A percentile compares a stretch with the other conserved stretches of the same genome.
phyloP scores from a whole-genome alignment of 1,139 yeast genomes.

The Geotrichum citri-aurantii region DNA sequence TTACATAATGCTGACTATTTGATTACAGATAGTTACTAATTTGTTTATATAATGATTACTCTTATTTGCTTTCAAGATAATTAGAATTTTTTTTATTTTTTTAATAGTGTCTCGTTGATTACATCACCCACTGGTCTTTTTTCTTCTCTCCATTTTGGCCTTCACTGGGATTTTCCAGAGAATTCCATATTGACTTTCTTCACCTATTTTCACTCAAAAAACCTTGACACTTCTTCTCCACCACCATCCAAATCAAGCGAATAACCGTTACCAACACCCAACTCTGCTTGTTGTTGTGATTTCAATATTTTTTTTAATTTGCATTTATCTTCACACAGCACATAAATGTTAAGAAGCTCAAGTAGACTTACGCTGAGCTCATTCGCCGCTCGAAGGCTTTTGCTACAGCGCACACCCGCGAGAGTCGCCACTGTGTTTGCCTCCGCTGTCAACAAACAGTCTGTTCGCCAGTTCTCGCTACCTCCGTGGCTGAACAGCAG shows the following conservation, averaged over 20 bases:
- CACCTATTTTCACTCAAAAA: not conserved
- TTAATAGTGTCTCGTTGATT: not conserved
- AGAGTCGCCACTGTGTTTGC: not conserved
- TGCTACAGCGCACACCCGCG: not conserved
- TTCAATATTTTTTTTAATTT: not conserved
- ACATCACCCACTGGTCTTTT: not conserved
- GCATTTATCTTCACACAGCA: not conserved
- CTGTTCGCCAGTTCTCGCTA: not conserved
- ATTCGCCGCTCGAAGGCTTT: not conserved
- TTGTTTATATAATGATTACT: no score
- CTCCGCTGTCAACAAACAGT: not conserved
- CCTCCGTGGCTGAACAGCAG: not conserved
- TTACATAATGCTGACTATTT: no score
- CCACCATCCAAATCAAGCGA: not conserved
- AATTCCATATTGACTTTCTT: not conserved
- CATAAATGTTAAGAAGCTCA: not conserved
- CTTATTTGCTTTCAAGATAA: no score
- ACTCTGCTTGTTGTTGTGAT: not conserved
- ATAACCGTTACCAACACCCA: not conserved
- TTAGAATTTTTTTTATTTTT: no score
- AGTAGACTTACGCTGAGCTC: not conserved
- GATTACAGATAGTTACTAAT: no score
- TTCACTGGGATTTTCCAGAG: not conserved
- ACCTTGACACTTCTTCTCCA: not conserved
- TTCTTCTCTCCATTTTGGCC: not conserved